A percentile compares a stretch with the other conserved stretches of the same genome.
Evolutionary conservation across 768 basidiomycete genomes (phyloP).

Genomic region (Auriscalpium orientale): DNA sequence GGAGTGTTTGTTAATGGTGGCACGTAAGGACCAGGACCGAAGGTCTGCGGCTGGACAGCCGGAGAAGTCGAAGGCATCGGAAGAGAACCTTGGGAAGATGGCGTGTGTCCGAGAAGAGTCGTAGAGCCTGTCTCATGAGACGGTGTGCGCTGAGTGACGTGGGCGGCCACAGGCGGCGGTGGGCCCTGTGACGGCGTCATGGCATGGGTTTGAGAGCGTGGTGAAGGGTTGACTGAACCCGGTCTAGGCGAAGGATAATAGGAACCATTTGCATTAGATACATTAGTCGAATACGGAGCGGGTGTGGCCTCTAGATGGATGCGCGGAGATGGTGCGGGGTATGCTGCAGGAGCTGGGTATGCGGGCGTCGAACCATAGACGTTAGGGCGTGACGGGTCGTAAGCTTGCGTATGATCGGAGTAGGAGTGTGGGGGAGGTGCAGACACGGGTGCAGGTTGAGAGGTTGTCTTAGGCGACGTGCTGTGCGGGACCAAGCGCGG

Average conservation of each 20-base stretch:
- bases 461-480: constrained; percentile 9
- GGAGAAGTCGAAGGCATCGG: constrained; percentile 8
- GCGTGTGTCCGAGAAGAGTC: constrained; percentile 13
- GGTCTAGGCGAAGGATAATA: constrained; percentile 14
- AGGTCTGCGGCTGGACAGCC: constrained; percentile 4
- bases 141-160: constrained; percentile 9
- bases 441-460: neutral
- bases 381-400: constrained; percentile 13
- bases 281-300: constrained; percentile 1
- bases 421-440: neutral
- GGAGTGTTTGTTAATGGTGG: neutral
- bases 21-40: neutral
- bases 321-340: constrained; percentile 10
- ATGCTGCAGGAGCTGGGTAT: constrained; percentile 13
- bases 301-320: constrained; percentile 10
- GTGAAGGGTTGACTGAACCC: constrained; percentile 10
- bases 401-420: neutral
- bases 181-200: constrained; percentile 5
- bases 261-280: constrained; percentile 4
- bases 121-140: constrained; percentile 17
- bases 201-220: constrained; percentile 10
- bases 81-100: constrained; percentile 13
- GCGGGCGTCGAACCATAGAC: constrained; percentile 2
- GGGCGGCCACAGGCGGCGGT: constrained; percentile 2
- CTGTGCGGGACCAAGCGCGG: constrained; percentile 10